Evolutionary conservation across 139 green algal species (phyloP).

Genomic region (Asterochloris sp.): DNA sequence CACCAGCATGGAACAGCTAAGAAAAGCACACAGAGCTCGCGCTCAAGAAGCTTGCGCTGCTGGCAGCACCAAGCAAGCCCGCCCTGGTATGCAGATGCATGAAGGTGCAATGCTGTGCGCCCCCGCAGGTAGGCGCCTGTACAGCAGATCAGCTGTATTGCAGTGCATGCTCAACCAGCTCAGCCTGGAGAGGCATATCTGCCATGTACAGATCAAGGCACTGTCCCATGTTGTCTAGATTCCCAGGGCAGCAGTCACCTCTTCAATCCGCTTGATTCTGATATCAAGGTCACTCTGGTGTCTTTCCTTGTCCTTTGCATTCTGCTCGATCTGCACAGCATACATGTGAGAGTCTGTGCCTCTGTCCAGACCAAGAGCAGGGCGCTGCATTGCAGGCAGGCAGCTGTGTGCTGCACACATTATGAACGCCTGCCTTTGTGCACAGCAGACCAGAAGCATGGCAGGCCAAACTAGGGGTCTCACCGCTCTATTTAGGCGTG

Average conservation of each 20-base stretch:
- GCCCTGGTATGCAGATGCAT: no score
- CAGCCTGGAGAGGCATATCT: no score
- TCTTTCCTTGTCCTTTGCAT: not conserved
- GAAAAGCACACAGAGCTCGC: not conserved
- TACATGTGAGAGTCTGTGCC: not conserved
- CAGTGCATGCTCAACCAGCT: no score
- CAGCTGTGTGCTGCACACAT: not conserved
- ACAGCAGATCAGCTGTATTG: no score
- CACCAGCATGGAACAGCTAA: not conserved
- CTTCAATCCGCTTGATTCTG: no score
- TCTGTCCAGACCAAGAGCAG: not conserved
- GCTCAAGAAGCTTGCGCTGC: no score
- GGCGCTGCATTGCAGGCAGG: not conserved
- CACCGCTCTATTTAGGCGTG: slow-evolving; percentile 10
- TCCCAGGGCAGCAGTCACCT: no score
- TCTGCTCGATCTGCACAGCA: not conserved
- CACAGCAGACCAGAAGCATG: not conserved
- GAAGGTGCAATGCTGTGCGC: no score
- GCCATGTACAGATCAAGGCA: no score
- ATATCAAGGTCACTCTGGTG: not conserved
- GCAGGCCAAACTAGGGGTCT: not conserved
- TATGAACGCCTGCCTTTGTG: not conserved
- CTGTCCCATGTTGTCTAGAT: no score
- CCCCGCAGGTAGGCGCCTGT: no score
- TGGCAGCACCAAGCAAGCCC: no score